phyloP scores from a whole-genome alignment of 2,329 filamentous ascomycete species.

The Cytospora chrysosperma region DNA sequence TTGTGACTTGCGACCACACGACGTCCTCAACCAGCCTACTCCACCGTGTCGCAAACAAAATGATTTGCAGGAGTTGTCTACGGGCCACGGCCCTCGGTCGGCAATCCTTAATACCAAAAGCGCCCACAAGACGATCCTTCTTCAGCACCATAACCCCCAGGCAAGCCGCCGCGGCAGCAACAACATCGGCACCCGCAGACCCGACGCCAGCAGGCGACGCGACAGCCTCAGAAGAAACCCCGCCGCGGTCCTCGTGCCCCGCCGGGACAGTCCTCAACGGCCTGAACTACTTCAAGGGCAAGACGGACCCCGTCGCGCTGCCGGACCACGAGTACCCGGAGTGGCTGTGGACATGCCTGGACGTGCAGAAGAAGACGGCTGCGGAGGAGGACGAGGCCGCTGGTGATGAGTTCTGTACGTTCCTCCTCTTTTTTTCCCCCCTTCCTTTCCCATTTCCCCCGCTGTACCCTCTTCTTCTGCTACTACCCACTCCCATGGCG shows the following conservation, averaged over 20 bases:
- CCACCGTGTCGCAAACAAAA: slow-evolving; percentile 32
- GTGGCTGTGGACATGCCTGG: slow-evolving; percentile 76
- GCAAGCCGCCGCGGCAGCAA: slow-evolving; percentile 33
- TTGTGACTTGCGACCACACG: slow-evolving; percentile 1
- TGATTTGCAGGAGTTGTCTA: slow-evolving; percentile 51
- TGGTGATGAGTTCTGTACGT: slow-evolving; percentile 79
- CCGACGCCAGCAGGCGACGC: slow-evolving; percentile 27
- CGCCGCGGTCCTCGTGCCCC: slow-evolving; percentile 51
- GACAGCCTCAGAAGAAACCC: slow-evolving; percentile 27
- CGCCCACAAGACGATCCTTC: slow-evolving; percentile 37
- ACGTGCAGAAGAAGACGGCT: slow-evolving; percentile 55
- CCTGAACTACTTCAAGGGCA: slow-evolving; percentile 75
- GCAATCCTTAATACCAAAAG: slow-evolving; percentile 27
- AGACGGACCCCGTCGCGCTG: slow-evolving; percentile 69
- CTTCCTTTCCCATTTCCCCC: too few species aligned
- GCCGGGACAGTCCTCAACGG: slow-evolving; percentile 71
- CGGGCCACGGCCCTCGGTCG: slow-evolving; percentile 39
- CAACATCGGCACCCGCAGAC: slow-evolving; percentile 24
- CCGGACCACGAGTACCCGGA: slow-evolving; percentile 74
- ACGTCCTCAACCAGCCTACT: slow-evolving; percentile 21
- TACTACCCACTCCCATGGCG: background rate
- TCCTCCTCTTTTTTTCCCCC: slow-evolving; percentile 1
- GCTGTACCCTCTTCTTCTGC: background rate
- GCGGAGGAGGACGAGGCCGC: slow-evolving; percentile 52
- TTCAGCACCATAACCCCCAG: slow-evolving; percentile 36